Base-by-base conservation (phyloP, 768 basidiomycete species). In the Podaxis rugospora region DNA sequence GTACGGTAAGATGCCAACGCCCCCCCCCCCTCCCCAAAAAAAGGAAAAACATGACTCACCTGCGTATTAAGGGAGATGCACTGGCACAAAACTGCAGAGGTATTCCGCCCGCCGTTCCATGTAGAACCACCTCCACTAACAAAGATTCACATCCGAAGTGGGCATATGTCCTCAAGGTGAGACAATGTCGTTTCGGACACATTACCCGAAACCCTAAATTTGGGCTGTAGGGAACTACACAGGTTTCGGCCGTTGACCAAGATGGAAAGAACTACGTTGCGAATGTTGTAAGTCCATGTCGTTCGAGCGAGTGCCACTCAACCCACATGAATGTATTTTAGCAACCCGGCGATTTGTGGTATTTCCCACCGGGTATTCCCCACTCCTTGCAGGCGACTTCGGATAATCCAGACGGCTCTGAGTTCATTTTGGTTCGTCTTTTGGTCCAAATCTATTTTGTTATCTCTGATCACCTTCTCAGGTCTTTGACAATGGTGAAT, bases 341-440 rank as follows among this genome's bases (percentile, higher is more conserved):
- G 80, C 69, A 70, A 32, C 68, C 76, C 37, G 83, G 81, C 14
- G 83, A 84, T 64, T 63, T 83, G 13, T 84, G 83, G 83, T 84
- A 77, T 70, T 83, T 84, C 73, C 83, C 82, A 13, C 75, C 83
- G 5, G 83, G 82, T 4, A 75, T 79, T 54, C 83, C 84, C 1
- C 83, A 85, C 66, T 80, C 79, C 13, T 71, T 85, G 10, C 83
- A 84, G 69, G 84, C 78, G 5, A 82, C 79, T 1, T 67, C 67
- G 39, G 78, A 79, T 57, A 69, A 75, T 53, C 72, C 75, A 6
- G 74, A 74, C 7, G 83, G 83, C 2, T 72, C 78, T 3, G 83
- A 85, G 64, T 84, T 85, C 66, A 64, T 84, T 37, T 68, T 85
- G 66, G 82, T 80, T 9, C 44, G 74, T 65, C 7, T 47, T 3